Conservation (phyloP, 495 filamentous ascomycete genomes). For the Penicillium subrubescens region DNA sequence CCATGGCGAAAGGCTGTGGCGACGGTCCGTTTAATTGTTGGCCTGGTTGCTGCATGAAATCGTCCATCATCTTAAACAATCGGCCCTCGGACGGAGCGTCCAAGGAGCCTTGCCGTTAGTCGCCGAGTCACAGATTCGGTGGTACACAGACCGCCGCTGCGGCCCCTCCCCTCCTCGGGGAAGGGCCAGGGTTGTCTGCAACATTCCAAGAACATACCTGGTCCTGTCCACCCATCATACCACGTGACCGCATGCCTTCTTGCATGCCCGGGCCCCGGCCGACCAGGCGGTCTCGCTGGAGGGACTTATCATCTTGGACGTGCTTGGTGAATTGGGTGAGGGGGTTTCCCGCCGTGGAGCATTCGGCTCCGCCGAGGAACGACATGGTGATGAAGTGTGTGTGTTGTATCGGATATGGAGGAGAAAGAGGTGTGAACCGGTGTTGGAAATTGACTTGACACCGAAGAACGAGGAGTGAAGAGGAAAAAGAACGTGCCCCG, state of each 20-base stretch:
- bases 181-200: slow-evolving; percentile 1
- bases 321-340: slow-evolving; percentile 96
- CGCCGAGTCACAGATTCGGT: not conserved
- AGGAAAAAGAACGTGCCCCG: slow-evolving; percentile 14
- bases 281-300: slow-evolving; percentile 85
- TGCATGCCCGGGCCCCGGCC: slow-evolving; percentile 67
- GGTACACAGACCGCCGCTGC: slow-evolving; percentile 2
- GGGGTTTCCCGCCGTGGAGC: slow-evolving; percentile 94
- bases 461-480: slow-evolving; percentile 7
- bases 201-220: slow-evolving; percentile 47
- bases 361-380: slow-evolving; percentile 93
- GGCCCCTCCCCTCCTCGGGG: slow-evolving; percentile 1
- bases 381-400: slow-evolving; percentile 66
- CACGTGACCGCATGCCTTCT: slow-evolving; percentile 64
- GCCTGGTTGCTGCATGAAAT: slow-evolving; percentile 77
- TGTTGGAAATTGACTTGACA: not conserved
- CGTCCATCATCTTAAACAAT: slow-evolving; percentile 78
- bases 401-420: slow-evolving; percentile 8
- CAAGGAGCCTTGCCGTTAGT: slow-evolving; percentile 24
- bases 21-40: slow-evolving; percentile 54
- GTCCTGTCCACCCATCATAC: slow-evolving; percentile 62
- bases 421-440: not conserved
- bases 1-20: slow-evolving; percentile 66
- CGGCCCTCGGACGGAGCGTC: not conserved
- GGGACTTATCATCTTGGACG: slow-evolving; percentile 88